Evolutionary conservation across 768 basidiomycete species (phyloP).

Genomic region (Agrocybe pediades): DNA sequence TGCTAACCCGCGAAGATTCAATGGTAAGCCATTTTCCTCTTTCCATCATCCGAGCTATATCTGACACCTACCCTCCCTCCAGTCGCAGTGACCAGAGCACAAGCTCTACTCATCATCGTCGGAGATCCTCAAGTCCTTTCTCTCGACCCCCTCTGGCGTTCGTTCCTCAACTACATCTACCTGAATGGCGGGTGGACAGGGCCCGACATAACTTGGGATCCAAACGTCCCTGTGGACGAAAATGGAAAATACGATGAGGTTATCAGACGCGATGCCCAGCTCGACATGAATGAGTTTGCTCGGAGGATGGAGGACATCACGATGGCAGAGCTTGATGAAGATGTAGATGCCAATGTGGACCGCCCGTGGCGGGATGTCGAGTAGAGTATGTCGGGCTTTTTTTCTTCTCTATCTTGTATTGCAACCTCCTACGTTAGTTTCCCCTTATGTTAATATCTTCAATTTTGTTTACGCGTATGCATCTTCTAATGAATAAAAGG

Average conservation of each 20-base stretch:
- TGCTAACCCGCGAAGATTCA: constrained; percentile 58
- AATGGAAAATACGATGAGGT: constrained; percentile 41
- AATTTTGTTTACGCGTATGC: no score
- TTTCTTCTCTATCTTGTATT: background rate
- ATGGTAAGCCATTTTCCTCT: constrained; percentile 40
- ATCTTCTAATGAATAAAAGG: background rate
- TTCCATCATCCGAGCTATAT: background rate
- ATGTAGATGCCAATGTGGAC: constrained; percentile 37
- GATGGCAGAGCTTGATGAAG: constrained; percentile 26
- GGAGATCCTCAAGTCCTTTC: constrained; percentile 61
- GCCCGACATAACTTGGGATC: constrained; percentile 51
- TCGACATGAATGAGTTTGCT: constrained; percentile 46
- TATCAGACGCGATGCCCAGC: constrained; percentile 29
- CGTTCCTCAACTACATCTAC: constrained; percentile 61
- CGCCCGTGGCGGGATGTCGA: constrained; percentile 44
- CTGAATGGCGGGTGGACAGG: constrained; percentile 57
- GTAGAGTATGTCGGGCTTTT: constrained; percentile 14
- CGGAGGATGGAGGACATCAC: constrained; percentile 35
- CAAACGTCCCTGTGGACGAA: constrained; percentile 34
- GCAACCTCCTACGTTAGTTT: background rate
- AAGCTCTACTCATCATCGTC: constrained; percentile 59
- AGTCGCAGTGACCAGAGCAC: constrained; percentile 66
- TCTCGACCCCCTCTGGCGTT: constrained; percentile 64
- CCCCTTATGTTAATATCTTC: no score
- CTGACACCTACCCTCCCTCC: background rate